Percentiles rank a stretch among this genome's conserved stretches.
phyloP scores from a whole-genome alignment of 1,284 basidiomycete species.

The Fomes fomentarius region DNA sequence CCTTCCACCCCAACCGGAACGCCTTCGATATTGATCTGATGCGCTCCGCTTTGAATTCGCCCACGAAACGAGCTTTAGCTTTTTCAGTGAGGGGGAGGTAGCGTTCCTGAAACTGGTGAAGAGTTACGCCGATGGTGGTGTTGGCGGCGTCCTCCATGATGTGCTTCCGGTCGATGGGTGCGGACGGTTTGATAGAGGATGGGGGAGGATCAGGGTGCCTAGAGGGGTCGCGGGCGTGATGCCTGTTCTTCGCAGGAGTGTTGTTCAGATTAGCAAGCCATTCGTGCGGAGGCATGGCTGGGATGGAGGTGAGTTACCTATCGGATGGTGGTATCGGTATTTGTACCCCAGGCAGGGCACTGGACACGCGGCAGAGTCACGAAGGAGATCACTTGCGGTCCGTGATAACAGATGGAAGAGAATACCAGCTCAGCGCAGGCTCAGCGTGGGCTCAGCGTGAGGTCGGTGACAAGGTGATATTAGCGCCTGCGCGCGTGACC shows the following conservation, averaged over 20 bases:
- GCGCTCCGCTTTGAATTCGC: neutral
- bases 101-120: neutral
- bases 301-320: too few species aligned
- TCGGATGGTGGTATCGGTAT: neutral
- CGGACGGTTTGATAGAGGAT: neutral
- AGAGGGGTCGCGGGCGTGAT: neutral
- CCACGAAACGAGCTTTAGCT: too few species aligned
- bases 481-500: too few species aligned
- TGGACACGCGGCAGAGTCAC: too few species aligned
- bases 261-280: neutral
- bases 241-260: neutral
- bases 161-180: neutral
- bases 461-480: too few species aligned
- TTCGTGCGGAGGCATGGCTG: neutral
- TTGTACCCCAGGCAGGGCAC: too few species aligned
- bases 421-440: too few species aligned
- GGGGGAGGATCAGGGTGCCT: neutral
- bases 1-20: neutral
- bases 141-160: neutral
- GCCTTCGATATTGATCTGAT: neutral
- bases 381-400: too few species aligned
- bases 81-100: neutral
- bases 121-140: neutral
- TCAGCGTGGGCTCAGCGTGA: too few species aligned
- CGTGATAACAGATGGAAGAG: too few species aligned